Percentiles rank a stretch among this genome's conserved stretches.
phyloP scores from a whole-genome alignment of 805 yeast genomes.

The Starmera pachycereana region DNA sequence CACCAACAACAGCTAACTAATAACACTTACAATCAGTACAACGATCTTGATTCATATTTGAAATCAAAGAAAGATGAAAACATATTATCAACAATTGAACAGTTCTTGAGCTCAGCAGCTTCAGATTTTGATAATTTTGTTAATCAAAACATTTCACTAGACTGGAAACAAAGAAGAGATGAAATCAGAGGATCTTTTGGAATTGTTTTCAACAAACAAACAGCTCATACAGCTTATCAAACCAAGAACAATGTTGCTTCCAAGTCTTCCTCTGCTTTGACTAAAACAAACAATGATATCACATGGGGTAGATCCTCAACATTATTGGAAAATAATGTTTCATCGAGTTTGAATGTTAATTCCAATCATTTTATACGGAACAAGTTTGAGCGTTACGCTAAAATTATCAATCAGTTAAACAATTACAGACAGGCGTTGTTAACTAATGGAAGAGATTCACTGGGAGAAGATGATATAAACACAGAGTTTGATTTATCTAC shows the following conservation, averaged over 20 bases:
- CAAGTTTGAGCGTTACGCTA: slow-evolving; percentile 68
- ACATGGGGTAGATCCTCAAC: slow-evolving; percentile 22
- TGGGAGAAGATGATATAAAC: too few relatives aligned
- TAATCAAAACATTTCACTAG: slow-evolving; percentile 60
- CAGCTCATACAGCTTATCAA: slow-evolving; percentile 4
- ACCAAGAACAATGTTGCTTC: slow-evolving; percentile 7
- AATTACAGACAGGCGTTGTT: slow-evolving; percentile 47
- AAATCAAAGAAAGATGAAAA: slow-evolving; percentile 71
- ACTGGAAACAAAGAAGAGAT: slow-evolving; percentile 75
- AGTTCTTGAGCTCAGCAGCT: slow-evolving; percentile 60
- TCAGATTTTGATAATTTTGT: slow-evolving; percentile 76
- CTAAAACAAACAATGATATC: slow-evolving; percentile 1
- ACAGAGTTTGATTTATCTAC: slow-evolving; percentile 43
- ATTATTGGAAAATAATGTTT: slow-evolving; percentile 18
- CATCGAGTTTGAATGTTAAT: slow-evolving; percentile 31
- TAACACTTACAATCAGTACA: slow-evolving; percentile 11
- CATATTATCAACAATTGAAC: slow-evolving; percentile 74
- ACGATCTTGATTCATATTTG: slow-evolving; percentile 54
- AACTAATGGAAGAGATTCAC: slow-evolving; percentile 4
- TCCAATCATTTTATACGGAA: slow-evolving; percentile 31
- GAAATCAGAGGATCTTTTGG: slow-evolving; percentile 70
- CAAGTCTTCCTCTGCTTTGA: slow-evolving; percentile 2
- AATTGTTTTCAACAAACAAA: slow-evolving; percentile 27
- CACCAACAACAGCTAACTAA: background rate
- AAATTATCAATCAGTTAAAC: slow-evolving; percentile 59